phyloP scores from a whole-genome alignment of 2,329 filamentous ascomycete species.

The Immersiporthe knoxdaviesiana region DNA sequence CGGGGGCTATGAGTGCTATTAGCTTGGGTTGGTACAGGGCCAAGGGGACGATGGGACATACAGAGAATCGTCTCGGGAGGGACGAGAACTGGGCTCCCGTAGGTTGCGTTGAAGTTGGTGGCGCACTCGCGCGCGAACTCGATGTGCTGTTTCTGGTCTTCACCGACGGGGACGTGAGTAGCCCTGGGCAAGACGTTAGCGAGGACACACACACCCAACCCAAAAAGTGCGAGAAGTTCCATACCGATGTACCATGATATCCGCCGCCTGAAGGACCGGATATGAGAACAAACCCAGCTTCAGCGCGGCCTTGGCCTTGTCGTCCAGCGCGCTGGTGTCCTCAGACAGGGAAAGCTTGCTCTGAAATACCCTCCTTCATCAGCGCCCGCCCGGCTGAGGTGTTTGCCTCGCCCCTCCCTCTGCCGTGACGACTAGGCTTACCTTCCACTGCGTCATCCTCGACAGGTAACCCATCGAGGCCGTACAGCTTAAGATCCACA shows the following conservation, averaged over 20 bases:
- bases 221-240: too few species aligned
- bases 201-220: neutral
- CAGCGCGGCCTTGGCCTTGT: slow-evolving; percentile 60
- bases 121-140: slow-evolving; percentile 90
- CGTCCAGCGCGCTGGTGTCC: slow-evolving; percentile 60
- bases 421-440: slow-evolving; percentile 37
- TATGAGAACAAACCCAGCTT: slow-evolving; percentile 95
- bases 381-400: neutral
- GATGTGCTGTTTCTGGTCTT: slow-evolving; percentile 91
- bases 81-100: slow-evolving; percentile 63
- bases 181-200: slow-evolving; percentile 54
- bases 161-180: slow-evolving; percentile 95
- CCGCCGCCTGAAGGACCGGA: slow-evolving; percentile 91
- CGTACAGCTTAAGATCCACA: slow-evolving; percentile 95
- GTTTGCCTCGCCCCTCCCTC: neutral
- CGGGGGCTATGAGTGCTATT: slow-evolving; percentile 61
- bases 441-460: slow-evolving; percentile 99
- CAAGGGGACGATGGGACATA: slow-evolving; percentile 41
- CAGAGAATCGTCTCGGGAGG: slow-evolving; percentile 73
- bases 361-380: slow-evolving; percentile 45
- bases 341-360: slow-evolving; percentile 72
- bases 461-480: slow-evolving; percentile 92
- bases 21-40: neutral
- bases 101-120: slow-evolving; percentile 81
- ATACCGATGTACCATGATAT: slow-evolving; percentile 83